Percentiles rank a stretch among this genome's conserved stretches.
phyloP scores from a whole-genome alignment of 1,284 basidiomycete species.

The Sanghuangporus weigelae region DNA sequence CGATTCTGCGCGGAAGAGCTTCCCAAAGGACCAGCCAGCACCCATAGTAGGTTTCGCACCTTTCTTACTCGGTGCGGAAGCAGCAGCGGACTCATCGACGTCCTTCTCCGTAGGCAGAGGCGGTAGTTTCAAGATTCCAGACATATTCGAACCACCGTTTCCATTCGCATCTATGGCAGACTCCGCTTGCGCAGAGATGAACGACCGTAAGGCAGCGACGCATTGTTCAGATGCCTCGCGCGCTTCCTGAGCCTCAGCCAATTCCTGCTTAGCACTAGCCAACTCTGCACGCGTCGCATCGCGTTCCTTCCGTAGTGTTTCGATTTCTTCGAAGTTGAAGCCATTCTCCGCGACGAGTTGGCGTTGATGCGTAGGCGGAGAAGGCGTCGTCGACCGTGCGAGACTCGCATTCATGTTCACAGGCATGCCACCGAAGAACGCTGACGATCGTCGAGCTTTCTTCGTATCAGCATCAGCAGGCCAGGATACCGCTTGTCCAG shows the following conservation, averaged over 20 bases:
- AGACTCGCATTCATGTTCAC: conserved; percentile 21
- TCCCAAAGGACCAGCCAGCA: conserved; percentile 37
- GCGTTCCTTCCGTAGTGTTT: conserved; percentile 60
- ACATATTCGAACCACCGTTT: conserved; percentile 23
- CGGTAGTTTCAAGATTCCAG: conserved; percentile 40
- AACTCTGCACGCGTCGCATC: conserved; percentile 52
- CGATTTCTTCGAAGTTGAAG: conserved; percentile 29
- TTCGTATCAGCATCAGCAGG: conserved; percentile 24
- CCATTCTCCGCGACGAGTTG: conserved; percentile 7
- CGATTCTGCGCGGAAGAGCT: conserved; percentile 53
- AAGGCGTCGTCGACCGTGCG: conserved; percentile 28
- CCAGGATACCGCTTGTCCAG: conserved; percentile 27
- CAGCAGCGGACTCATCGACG: neutral
- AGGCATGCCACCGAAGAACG: conserved; percentile 41
- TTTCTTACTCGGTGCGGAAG: conserved; percentile 20
- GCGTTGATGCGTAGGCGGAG: conserved; percentile 25
- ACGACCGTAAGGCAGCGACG: conserved; percentile 75
- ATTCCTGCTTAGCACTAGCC: conserved; percentile 57
- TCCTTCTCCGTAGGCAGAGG: conserved; percentile 47
- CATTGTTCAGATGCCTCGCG: conserved; percentile 84
- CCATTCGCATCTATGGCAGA: conserved; percentile 55
- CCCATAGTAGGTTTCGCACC: conserved; percentile 9
- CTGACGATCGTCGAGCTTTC: conserved; percentile 44
- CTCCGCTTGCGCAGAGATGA: conserved; percentile 48
- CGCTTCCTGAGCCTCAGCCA: conserved; percentile 77